Evolutionary conservation across 2,329 filamentous ascomycete species (phyloP).

Genomic region (Clarireedia homoeocarpa): DNA sequence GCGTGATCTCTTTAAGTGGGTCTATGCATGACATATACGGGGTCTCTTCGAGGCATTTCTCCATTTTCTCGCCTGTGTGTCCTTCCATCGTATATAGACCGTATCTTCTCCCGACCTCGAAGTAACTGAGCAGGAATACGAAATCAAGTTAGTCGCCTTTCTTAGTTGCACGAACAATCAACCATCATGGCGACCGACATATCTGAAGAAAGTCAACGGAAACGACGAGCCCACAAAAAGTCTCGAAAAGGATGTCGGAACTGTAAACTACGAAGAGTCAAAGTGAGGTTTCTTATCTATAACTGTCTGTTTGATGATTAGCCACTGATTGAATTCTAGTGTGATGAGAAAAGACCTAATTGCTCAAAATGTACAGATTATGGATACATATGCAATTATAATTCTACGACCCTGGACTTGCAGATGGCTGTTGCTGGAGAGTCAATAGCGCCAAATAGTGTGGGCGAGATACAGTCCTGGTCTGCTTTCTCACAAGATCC

Average conservation of each 20-base stretch:
- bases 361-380: slow-evolving; percentile 42
- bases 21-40: neutral
- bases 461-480: neutral
- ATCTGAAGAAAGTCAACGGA: slow-evolving; percentile 3
- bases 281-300: slow-evolving; percentile 32
- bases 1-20: neutral
- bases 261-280: slow-evolving; percentile 46
- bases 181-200: neutral
- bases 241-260: slow-evolving; percentile 48
- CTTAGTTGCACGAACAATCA: neutral
- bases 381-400: slow-evolving; percentile 43
- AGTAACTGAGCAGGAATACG: too few species aligned
- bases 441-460: neutral
- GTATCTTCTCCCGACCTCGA: too few species aligned
- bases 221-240: slow-evolving; percentile 38
- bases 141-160: too few species aligned
- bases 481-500: neutral
- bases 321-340: slow-evolving; percentile 31
- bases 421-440: slow-evolving; percentile 19
- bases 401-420: slow-evolving; percentile 28
- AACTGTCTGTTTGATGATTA: neutral
- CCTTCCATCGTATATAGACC: neutral
- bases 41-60: neutral
- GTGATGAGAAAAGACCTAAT: slow-evolving; percentile 43
- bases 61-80: neutral